Base-by-base conservation (phyloP, 345 rosid species). In the Trapa incisa region DNA sequence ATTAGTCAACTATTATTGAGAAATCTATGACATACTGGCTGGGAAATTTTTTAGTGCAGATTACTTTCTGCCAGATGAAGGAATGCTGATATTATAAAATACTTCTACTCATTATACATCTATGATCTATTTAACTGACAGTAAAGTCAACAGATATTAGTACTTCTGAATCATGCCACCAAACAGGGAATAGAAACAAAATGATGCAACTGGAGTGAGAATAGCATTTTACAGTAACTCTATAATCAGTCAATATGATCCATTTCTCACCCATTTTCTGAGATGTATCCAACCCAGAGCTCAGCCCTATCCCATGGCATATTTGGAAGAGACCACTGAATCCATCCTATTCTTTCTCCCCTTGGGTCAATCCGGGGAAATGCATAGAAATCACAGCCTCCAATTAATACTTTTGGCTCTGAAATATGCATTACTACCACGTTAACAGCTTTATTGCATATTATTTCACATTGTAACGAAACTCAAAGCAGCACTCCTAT, bases 231-330 rank as follows among this genome's bases (percentile, higher is more conserved):
- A 15, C 38, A 53, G 15, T 36, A 41, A 64, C 11, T 13, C 47
- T 50, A 5, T 8, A 37, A 41, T 22, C 38, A 37, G 10, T 61
- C 48, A 37, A 66, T 61, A 50, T 8, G 52, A 4, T 38, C 15
- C 52, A 72, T 29, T 52, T 43, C 85, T 78, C 66, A 94, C 99
- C 97, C 96, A 77, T 67, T 73, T 73, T 87, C 87, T 12, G 92
- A 83, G 69, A 91, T 82, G 79, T 86, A 83, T 65, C 96, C 99
- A 78, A 89, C 92, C 96, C 97, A 94, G 37, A 94, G 85, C 74
- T 94, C 88, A 29, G 99, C 56, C 81, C 81, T 87, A 73, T 94
- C 99, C 99, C 99, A 91, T 14, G 96, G 96, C 97, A 89, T 91
- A 76, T 86, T 87, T 56, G 99, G 97, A 70, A 87, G 97, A 65